Base-by-base conservation (phyloP, 345 rosid genomes). In the Salix viminalis region DNA sequence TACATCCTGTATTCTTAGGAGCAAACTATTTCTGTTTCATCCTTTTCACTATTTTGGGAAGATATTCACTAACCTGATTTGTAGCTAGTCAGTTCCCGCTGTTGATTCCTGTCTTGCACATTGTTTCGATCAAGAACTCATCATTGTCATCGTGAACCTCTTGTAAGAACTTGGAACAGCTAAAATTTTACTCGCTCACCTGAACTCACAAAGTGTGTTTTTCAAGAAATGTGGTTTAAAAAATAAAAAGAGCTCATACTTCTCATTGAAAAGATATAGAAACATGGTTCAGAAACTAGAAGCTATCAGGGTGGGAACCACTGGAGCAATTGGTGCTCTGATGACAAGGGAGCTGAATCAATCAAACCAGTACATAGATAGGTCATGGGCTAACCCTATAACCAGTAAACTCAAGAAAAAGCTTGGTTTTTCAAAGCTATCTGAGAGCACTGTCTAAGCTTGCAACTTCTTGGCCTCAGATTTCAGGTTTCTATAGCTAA, bases 381-480 rank as follows among this genome's bases (percentile, higher is more conserved):
- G 86, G 87, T 89, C 91, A 66, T 90, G 99, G 99, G 83, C 91
- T 48, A 85, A 79, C 77, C 96, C 98, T 10, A 77, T 91, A 76
- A 86, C 96, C 16, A 91, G 79, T 74, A 87, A 87, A 76, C 94
- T 96, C 82, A 96, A 87, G 89, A 96, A 26, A 26, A 26, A 96
- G 86, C 97, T 93, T 71, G 89, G 98, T 70, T 96, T 93, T 89
- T 93, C 99, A 36, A 96, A 92, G 85, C 93, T 96, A 71, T 88
- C 89, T 1, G 91, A 93, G 75, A 92, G 91, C 82, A 80, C 87
- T 75, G 58, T 82, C 84, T 96, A 91, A 81, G 79, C 81, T 72
- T 81, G 86, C 84, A 82, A 70, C 62, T 83, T 85, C 80, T 86
- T 85, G 70, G 75, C 80, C 37, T 91, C 91, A 62, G 88, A 86